Percentiles rank a stretch among this genome's conserved stretches.
These are phyloP conservation scores for Sanghuangporus sanghuang DNA, from an alignment of 1,284 basidiomycete genomes.

Conservation along the genomic window DNA sequence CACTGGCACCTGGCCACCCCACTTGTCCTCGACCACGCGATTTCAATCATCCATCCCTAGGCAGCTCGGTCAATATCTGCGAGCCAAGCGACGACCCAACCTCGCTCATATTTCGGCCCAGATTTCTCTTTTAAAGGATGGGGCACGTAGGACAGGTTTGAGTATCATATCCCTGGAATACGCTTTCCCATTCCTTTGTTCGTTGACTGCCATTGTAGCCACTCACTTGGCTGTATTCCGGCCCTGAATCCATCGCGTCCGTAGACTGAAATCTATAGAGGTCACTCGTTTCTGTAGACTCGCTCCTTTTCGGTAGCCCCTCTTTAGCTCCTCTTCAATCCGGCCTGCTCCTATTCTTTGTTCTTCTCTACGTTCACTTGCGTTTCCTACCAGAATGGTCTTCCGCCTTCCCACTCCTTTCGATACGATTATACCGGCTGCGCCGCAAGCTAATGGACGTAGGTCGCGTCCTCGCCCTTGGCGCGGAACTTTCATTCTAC, in stretches of 20 bases:
- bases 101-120: not conserved
- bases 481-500: conserved; percentile 48
- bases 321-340: not conserved
- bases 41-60: not conserved
- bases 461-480: conserved; percentile 37
- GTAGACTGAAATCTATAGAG: not conserved
- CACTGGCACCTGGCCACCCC: not conserved
- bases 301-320: not conserved
- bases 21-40: not conserved
- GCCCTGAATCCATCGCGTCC: not conserved
- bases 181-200: not conserved
- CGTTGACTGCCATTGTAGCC: not conserved
- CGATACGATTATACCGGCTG: conserved; percentile 50
- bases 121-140: not conserved
- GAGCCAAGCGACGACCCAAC: not conserved
- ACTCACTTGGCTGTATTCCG: too few species aligned
- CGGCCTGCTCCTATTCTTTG: not conserved
- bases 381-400: conserved; percentile 34
- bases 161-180: not conserved
- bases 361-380: not conserved
- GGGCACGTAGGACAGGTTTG: not conserved
- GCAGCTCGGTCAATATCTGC: not conserved
- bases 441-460: conserved; percentile 26
- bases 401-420: conserved; percentile 58
- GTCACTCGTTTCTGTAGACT: not conserved